Base-by-base conservation (phyloP, 768 basidiomycete genomes). In the Fomitopsis serialis region DNA sequence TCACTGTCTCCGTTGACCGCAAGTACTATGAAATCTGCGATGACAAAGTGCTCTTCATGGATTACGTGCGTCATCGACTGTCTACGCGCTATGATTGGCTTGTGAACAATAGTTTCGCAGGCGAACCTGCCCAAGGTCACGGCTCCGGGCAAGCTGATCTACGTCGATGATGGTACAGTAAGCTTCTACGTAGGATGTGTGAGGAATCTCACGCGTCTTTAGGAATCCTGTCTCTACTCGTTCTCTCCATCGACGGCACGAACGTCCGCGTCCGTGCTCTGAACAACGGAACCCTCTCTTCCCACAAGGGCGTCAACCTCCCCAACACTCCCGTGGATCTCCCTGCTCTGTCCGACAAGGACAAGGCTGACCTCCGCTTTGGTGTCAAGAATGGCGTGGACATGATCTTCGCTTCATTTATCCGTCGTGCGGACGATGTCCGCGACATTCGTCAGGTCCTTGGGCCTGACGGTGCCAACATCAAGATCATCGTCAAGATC, bases 401-500 rank as follows among this genome's bases (percentile, higher is more conserved):
- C 78, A 98, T 99, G 95, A 73, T 99, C 64, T 99, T 99, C 68
- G 97, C 97, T 6, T 98, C 97, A 2, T 99, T 98, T 71, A 98
- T 99, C 71, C 93, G 97, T 57, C 86, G 89, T 53, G 96, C 84
- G 24, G 80, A 97, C 63, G 97, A 99, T 68, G 95, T 99, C 67
- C 79, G 75, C 59, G 92, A 97, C 64, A 98, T 99, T 70, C 89
- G 94, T 60, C 78, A 83, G 47, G 91, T 95, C 57, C 85, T 99
- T 60, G 97, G 97, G 45, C 87, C 95, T 32, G 94, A 93, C 48
- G 97, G 97, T 53, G 89, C 92, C 52, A 86, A 74, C 74, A 94
- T 99, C 79, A 98, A 98, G 74, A 93, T 99, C 70, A 98, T 99
- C 61, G 94, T 96, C 74, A 99, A 99, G 75, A 98, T 99, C 60